Evolutionary conservation across 202 grass and related monocot genomes (phyloP).

Genomic region (Dendrocalamus latiflorus): DNA sequence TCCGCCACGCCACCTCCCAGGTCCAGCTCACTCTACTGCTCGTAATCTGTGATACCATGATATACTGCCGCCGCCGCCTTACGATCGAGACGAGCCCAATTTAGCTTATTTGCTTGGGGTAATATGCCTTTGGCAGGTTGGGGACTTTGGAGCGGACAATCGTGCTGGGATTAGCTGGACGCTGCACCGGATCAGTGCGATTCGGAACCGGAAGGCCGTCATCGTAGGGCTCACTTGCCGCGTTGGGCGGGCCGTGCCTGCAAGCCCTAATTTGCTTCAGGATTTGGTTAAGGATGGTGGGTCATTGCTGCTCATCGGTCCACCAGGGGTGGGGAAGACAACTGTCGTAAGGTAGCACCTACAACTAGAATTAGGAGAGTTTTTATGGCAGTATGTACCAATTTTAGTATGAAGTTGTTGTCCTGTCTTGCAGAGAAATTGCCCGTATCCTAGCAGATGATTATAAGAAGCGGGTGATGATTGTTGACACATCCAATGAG

Average conservation of each 20-base stretch:
- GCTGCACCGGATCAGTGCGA: constrained; percentile 69
- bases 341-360: constrained; percentile 89
- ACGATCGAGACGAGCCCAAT: neutral
- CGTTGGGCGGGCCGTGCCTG: constrained; percentile 61
- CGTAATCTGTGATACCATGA: neutral
- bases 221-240: constrained; percentile 86
- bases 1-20: constrained; percentile 61
- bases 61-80: neutral
- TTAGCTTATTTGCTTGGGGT: neutral
- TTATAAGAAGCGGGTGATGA: constrained; percentile 77
- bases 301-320: constrained; percentile 78
- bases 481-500: constrained; percentile 96
- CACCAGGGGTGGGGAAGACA: constrained; percentile 87
- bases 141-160: constrained; percentile 75
- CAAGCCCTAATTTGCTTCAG: constrained; percentile 73
- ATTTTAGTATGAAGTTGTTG: neutral
- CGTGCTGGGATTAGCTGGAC: constrained; percentile 78
- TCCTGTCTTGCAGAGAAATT: constrained; percentile 65
- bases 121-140: constrained; percentile 45
- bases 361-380: neutral
- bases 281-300: constrained; percentile 76
- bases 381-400: neutral
- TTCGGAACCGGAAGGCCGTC: constrained; percentile 60
- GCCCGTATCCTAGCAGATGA: constrained; percentile 81
- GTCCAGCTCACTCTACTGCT: neutral